Conservation (phyloP, 2,329 filamentous ascomycete species). For the Monilinia laxa region DNA sequence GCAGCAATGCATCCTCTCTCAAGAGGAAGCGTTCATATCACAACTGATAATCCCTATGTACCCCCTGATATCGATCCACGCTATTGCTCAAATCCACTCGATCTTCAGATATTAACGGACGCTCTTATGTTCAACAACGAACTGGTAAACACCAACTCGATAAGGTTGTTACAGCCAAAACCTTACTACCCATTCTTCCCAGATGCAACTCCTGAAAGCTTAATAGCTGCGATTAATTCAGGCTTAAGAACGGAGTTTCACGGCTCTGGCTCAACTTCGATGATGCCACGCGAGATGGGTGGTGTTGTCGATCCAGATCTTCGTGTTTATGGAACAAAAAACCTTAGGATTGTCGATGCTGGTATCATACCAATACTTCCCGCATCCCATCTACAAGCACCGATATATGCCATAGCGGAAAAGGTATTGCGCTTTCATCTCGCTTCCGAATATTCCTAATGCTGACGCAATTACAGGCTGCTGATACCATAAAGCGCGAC, state of each 20-base stretch:
- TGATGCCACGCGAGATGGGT: constrained; percentile 29
- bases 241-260: constrained; percentile 35
- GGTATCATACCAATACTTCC: constrained; percentile 31
- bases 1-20: constrained; percentile 54
- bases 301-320: constrained; percentile 31
- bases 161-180: constrained; percentile 29
- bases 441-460: not conserved
- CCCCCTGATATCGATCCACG: constrained; percentile 49
- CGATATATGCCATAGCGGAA: constrained; percentile 33
- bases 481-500: constrained; percentile 35
- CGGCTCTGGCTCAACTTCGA: constrained; percentile 32
- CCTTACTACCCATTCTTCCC: constrained; percentile 33
- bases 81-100: constrained; percentile 34
- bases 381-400: constrained; percentile 27
- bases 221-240: constrained; percentile 29
- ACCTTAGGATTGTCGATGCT: constrained; percentile 32
- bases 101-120: constrained; percentile 32
- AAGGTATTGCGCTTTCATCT: constrained; percentile 34
- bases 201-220: constrained; percentile 27
- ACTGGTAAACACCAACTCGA: constrained; percentile 31
- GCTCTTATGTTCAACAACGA: constrained; percentile 35
- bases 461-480: constrained; percentile 28
- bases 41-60: constrained; percentile 43
- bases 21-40: constrained; percentile 58
- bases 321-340: constrained; percentile 31